These are phyloP conservation scores for Penicillium paradoxum DNA, from an alignment of 495 filamentous ascomycete genomes.

Conservation along the genomic window DNA sequence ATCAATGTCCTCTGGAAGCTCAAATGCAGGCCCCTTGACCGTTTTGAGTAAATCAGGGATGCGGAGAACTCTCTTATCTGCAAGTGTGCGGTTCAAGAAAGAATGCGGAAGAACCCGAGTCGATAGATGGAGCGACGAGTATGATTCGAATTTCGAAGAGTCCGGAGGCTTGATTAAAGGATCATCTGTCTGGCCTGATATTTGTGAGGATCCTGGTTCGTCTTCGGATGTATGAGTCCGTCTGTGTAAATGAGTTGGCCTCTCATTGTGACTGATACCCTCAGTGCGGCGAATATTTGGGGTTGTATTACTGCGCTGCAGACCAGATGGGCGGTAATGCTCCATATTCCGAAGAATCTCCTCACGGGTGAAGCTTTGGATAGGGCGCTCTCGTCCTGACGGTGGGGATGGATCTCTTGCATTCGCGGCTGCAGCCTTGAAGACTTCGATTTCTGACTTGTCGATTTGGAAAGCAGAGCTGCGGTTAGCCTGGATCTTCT, in stretches of 20 bases:
- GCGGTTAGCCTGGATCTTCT: slow-evolving; percentile 55
- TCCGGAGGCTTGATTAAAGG: slow-evolving; percentile 26
- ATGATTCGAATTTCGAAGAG: slow-evolving; percentile 68
- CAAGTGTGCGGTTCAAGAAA: slow-evolving; percentile 66
- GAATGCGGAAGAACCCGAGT: slow-evolving; percentile 82
- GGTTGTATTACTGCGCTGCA: slow-evolving; percentile 51
- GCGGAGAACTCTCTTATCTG: slow-evolving; percentile 67
- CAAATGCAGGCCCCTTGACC: slow-evolving; percentile 79
- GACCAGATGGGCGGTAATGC: slow-evolving; percentile 20
- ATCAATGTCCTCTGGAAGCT: slow-evolving; percentile 80
- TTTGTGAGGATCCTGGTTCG: slow-evolving; percentile 19
- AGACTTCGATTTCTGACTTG: slow-evolving; percentile 58
- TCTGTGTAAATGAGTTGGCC: slow-evolving; percentile 19
- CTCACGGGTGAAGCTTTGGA: slow-evolving; percentile 54
- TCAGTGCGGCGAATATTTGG: slow-evolving; percentile 36
- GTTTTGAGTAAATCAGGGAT: slow-evolving; percentile 78
- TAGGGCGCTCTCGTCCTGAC: slow-evolving; percentile 42
- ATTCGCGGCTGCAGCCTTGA: slow-evolving; percentile 56
- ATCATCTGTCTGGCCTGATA: slow-evolving; percentile 4
- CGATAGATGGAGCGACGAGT: slow-evolving; percentile 77
- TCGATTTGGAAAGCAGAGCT: slow-evolving; percentile 70
- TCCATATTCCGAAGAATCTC: slow-evolving; percentile 53
- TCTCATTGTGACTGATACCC: slow-evolving; percentile 10
- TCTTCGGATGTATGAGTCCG: slow-evolving; percentile 30
- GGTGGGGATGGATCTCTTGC: slow-evolving; percentile 22